Base-by-base conservation (phyloP, 164 flowering plant species). In the Euptelea pleiosperma region DNA sequence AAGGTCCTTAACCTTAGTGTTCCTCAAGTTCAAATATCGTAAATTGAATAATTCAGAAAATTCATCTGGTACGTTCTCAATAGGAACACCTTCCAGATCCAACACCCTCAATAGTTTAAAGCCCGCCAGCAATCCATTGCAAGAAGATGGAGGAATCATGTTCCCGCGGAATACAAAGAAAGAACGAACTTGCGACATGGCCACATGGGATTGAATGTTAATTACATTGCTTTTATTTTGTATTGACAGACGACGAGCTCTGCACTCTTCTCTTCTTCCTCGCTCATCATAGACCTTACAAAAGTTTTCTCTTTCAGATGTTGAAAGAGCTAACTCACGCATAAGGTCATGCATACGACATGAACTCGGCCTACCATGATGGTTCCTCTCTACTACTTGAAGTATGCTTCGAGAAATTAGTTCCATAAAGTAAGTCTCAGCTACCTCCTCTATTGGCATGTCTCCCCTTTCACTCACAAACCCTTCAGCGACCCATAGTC, bases 1-100 rank as follows among this genome's bases (percentile, higher is more conserved):
- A 10, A 69, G 68, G 52, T 53, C 40, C n/a, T 12, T 39, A 11
- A 63, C 28, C 7, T 25, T 22, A 2, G 73, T 69, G 4, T 40
- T 43, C 35, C 53, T 55, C 37, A 63, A 14, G 16, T 21, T n/a
- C n/a, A n/a, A n/a, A n/a, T n/a, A n/a, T n/a, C n/a, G n/a, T n/a
- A n/a, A n/a, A n/a, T n/a, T n/a, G n/a, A n/a, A n/a, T n/a, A n/a
- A n/a, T n/a, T n/a, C n/a, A n/a, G n/a, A n/a, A n/a, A n/a, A n/a
- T n/a, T n/a, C 50, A 29, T 61, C 55, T 0, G 66, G 56, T 29
- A 66, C 25, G 9, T 12, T 9, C 5, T 55, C 45, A 40, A 67
- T 35, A 7, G 56, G 36, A 15, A 29, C 43, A 2, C 24, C 46
- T 15, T n/a, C n/a, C n/a, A 63, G 24, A 22, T 63, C 66, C 24